Base-by-base conservation (phyloP, 2,329 filamentous ascomycete genomes). In the Botrytis elliptica region DNA sequence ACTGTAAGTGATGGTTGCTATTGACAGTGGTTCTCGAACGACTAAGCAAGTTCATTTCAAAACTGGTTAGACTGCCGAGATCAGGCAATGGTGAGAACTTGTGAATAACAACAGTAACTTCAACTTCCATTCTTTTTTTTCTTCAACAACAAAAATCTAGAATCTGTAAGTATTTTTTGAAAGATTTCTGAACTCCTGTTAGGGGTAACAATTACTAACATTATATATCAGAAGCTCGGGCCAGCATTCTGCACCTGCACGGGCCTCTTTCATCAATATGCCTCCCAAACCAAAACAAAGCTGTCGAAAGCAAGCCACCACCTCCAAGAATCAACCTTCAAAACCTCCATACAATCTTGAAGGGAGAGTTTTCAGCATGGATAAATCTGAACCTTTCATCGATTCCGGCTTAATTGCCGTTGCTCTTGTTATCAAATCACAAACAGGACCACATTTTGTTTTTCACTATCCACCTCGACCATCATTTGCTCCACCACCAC, bases 391-490 rank as follows among this genome's bases (percentile, higher is more conserved):
- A 16, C 71, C 71, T 12, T 72, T 71, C 29, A 52, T 77, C 25
- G 86, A 88, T 77, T 85, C 88, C 62, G 88, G 86, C 75, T 85
- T 91, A 66, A 82, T 79, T 63, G 78, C 78, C 22, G 76, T 82
- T 60, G 78, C 78, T 3, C 73, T 82, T 20, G 76, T 80, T 29
- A 79, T 81, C 57, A 77, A 92, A 77, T 93, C 92, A 49, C 90
- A 92, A 77, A 92, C 93, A 78, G 93, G 94, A 25, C 92, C 94
- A 42, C 89, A 90, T 76, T 92, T 96, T 79, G 92, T 96, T 79
- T 97, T 95, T 82, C 93, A 97, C 82, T 96, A 96, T 80, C 94
- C 94, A n/a, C 87, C 90, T 78, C 83, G 84, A 79, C 82, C 85
- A 76, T 82, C 84, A 73, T 81, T 81, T 49, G 77, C 83, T 57